Evolutionary conservation across 495 filamentous ascomycete genomes (phyloP), one percentile per base, ranked within the genome.

Genomic region (Penicillium arizonense): DNA sequence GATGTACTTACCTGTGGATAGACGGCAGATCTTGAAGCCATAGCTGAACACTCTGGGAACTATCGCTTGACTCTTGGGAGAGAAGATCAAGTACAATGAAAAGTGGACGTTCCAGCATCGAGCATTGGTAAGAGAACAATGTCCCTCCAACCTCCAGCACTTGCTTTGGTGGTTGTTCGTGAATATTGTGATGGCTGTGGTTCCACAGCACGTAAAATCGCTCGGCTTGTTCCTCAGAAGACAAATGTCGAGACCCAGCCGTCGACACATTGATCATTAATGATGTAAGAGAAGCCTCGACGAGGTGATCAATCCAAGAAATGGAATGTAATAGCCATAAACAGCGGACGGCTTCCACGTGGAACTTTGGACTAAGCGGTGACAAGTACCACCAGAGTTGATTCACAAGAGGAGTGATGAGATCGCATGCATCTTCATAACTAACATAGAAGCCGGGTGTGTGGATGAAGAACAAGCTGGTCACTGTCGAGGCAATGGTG

Each of bases 301-400:
- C 82, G 23, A 78, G 68, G 56, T 82, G 77, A 49, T 79, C 73
- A n/a, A 72, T 64, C 55, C 71, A 74, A 28, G 83, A 80, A 8
- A 82, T 79, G 0, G 82, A 82, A 58, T 97, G 90, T 38, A 97
- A 71, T 44, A 88, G 82, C 88, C 92, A 95, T 12, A 97, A 70
- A 55, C 84, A 88, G 44, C 88, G 87, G 41, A 95, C 89, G 32
- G 90, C 84, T 67, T 97, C 93, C 20, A 97, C 90, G 64, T 96
- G 94, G 57, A 92, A 92, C 62, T 95, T 95, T 0, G 91, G 92
- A 50, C 85, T 86, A 16, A 85, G 72, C 20, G 89, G 85, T 0
- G 90, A 89, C 32, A 97, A 73, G 63, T 87, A 91, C 21, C 72
- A 56, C 93, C 93, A 97, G 0, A 92, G 74, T 52, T 83, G 77